phyloP scores from a whole-genome alignment of 805 yeast genomes.

The Candida boleticola region DNA sequence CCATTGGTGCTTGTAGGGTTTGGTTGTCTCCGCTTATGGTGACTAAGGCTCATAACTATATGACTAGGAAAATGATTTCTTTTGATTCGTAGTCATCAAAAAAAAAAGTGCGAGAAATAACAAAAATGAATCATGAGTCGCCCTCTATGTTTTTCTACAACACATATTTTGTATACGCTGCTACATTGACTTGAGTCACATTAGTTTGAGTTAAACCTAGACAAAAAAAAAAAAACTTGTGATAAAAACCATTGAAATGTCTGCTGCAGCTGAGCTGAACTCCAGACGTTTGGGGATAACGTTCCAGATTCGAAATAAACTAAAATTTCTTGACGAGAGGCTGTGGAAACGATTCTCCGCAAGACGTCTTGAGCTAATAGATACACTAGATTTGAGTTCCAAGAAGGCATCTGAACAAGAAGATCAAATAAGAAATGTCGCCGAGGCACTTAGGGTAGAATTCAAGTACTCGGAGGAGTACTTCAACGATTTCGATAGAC shows the following conservation, averaged over 20 bases:
- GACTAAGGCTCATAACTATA: background rate
- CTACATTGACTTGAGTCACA: too few species aligned
- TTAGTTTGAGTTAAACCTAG: too few species aligned
- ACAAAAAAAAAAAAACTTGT: too few species aligned
- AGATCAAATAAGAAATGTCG: slow-evolving; percentile 72
- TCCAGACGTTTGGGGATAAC: slow-evolving; percentile 50
- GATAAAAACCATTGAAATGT: too few species aligned
- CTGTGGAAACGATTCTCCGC: slow-evolving; percentile 92
- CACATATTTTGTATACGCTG: too few species aligned
- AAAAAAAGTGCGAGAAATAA: background rate
- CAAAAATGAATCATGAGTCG: slow-evolving; percentile 3
- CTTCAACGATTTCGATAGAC: slow-evolving; percentile 75
- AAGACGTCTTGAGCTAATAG: slow-evolving; percentile 84
- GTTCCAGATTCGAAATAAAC: slow-evolving; percentile 54
- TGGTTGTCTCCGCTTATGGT: too few species aligned
- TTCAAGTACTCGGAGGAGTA: slow-evolving; percentile 64
- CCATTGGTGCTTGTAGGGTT: too few species aligned
- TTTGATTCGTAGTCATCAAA: slow-evolving; percentile 3
- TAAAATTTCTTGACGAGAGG: slow-evolving; percentile 77
- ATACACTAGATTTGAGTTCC: slow-evolving; percentile 58
- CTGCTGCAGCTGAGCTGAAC: background rate
- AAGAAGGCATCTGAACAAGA: slow-evolving; percentile 94
- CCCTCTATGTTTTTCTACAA: too few species aligned
- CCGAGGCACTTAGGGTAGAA: slow-evolving; percentile 72
- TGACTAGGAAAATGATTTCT: background rate